phyloP scores from a whole-genome alignment of 257 asterid species.

The Solanum ahanhuiri region DNA sequence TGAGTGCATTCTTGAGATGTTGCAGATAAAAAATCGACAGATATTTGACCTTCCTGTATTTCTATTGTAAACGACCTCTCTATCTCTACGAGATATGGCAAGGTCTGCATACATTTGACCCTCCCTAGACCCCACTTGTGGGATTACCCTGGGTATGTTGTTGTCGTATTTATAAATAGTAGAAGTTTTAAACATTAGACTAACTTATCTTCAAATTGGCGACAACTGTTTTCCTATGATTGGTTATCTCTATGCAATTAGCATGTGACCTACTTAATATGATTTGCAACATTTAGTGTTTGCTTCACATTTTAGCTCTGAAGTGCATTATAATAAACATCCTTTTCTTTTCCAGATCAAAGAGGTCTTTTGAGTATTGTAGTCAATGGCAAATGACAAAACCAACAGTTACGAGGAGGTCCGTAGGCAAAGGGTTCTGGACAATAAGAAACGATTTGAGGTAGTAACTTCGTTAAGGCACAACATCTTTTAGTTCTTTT shows the following conservation, averaged over 20 bases:
- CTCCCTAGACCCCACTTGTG: background rate
- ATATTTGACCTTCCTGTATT: background rate
- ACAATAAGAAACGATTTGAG: slow-evolving; percentile 65
- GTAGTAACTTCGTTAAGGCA: slow-evolving; percentile 13
- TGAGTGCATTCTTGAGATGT: background rate
- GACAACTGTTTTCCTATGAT: background rate
- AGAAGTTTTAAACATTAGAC: background rate
- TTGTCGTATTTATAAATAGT: background rate
- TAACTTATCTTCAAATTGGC: background rate
- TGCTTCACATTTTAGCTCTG: background rate
- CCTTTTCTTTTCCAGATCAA: background rate
- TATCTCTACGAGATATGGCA: background rate
- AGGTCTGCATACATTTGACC: background rate
- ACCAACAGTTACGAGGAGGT: slow-evolving; percentile 51
- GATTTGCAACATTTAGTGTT: background rate
- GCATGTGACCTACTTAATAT: background rate
- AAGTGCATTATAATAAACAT: background rate
- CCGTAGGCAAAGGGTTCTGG: slow-evolving; percentile 64
- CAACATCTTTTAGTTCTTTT: background rate
- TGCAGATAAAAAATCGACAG: background rate
- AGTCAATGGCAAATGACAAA: slow-evolving; percentile 32
- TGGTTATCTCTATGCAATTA: background rate
- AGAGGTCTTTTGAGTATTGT: background rate
- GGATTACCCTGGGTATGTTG: background rate
- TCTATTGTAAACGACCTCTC: background rate